Evolutionary conservation across 306 rosid genomes (phyloP).

Genomic region (Glycyrrhiza uralensis): DNA sequence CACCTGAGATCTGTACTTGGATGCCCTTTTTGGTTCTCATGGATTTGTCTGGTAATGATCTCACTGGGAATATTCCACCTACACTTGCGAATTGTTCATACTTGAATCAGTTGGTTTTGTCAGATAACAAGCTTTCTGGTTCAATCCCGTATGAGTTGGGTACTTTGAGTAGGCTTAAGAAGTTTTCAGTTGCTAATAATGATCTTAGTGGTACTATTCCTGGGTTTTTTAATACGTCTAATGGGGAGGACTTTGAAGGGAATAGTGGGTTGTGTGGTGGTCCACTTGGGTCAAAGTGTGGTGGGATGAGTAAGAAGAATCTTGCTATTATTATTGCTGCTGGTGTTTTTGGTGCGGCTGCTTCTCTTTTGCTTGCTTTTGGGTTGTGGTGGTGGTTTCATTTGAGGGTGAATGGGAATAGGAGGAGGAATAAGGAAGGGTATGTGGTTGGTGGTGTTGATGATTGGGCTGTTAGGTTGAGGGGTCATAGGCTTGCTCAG

Average conservation of each 20-base stretch:
- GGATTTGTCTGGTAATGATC: conserved; percentile 58
- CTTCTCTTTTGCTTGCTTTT: conserved; percentile 63
- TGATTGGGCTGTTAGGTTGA: conserved; percentile 79
- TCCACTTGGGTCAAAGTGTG: conserved; percentile 79
- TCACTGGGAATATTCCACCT: conserved; percentile 57
- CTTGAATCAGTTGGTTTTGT: conserved; percentile 50
- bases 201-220: conserved; percentile 63
- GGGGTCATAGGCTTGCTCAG: conserved; percentile 74
- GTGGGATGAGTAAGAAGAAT: conserved; percentile 78
- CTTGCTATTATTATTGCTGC: conserved; percentile 90
- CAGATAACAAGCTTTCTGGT: conserved; percentile 61
- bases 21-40: conserved; percentile 56
- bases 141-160: conserved; percentile 60
- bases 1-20: conserved; percentile 65
- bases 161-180: conserved; percentile 51
- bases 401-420: conserved; percentile 41
- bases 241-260: conserved; percentile 52
- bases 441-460: conserved; percentile 34
- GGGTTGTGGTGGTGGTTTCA: conserved; percentile 98
- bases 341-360: conserved; percentile 94
- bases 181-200: conserved; percentile 65
- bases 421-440: conserved; percentile 43
- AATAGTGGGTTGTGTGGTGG: conserved; percentile 74
- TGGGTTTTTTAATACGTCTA: conserved; percentile 27
- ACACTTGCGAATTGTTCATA: conserved; percentile 52